A percentile compares a stretch with the other conserved stretches of the same genome.
These are phyloP conservation scores for Phytopythium ostracodes DNA, from an alignment of 352 stramenopile species.

Conservation along the genomic window DNA sequence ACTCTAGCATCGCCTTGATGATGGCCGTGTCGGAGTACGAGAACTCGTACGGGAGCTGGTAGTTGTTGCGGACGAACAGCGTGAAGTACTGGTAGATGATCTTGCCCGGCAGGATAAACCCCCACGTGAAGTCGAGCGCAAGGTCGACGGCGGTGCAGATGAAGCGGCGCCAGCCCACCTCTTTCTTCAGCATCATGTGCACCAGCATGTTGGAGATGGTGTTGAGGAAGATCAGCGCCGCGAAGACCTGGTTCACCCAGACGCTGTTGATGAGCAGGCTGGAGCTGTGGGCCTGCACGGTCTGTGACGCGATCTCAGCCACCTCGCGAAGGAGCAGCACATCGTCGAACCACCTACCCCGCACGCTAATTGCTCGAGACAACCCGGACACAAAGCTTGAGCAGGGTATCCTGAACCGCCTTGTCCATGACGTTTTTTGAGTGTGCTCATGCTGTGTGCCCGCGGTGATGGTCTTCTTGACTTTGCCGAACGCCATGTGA, in stretches of 20 bases:
- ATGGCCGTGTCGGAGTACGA: constrained; percentile 25
- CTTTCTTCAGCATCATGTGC: constrained; percentile 16
- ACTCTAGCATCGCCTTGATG: constrained; percentile 26
- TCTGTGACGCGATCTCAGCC: constrained; percentile 24
- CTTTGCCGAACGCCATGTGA: constrained; percentile 15
- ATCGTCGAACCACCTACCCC: constrained; percentile 20
- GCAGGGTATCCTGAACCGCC: not conserved
- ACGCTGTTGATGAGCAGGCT: constrained; percentile 27
- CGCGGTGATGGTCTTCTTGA: constrained; percentile 1
- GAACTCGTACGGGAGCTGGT: constrained; percentile 18
- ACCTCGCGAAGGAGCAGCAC: constrained; percentile 21
- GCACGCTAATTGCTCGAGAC: constrained; percentile 13
- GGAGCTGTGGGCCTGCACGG: constrained; percentile 21
- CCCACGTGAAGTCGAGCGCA: constrained; percentile 26
- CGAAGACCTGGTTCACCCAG: constrained; percentile 32
- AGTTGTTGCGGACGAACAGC: constrained; percentile 17
- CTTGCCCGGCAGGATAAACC: constrained; percentile 20
- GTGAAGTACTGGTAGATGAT: constrained; percentile 32
- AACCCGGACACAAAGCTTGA: constrained; percentile 6
- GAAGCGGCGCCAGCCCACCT: constrained; percentile 18
- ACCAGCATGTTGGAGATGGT: constrained; percentile 23
- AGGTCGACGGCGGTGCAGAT: constrained; percentile 23
- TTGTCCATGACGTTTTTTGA: not conserved
- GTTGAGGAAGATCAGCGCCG: constrained; percentile 29
- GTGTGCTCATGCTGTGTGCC: not conserved